Conservation (phyloP, 2,329 filamentous ascomycete species). For the Aspergillus sp. region DNA sequence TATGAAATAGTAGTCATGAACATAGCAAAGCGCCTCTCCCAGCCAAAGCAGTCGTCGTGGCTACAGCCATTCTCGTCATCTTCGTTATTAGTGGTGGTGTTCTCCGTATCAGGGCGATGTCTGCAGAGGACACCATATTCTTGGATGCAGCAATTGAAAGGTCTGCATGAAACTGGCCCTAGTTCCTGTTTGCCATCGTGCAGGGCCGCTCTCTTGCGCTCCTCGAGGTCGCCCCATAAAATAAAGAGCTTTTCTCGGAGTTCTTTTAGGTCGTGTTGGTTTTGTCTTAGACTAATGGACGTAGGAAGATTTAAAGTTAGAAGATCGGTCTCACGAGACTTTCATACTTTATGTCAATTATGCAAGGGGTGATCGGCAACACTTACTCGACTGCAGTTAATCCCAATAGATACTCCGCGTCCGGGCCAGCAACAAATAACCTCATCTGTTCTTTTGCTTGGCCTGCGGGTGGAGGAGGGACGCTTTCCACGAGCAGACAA, state of each 20-base stretch:
- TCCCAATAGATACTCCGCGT: constrained; percentile 59
- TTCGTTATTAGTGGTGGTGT: constrained; percentile 40
- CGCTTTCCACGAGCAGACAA: constrained; percentile 75
- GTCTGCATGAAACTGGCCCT: constrained; percentile 53
- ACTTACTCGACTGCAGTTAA: constrained; percentile 58
- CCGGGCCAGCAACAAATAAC: constrained; percentile 65
- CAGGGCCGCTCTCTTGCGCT: constrained; percentile 56
- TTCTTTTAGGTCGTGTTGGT: constrained; percentile 50
- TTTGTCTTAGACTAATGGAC: constrained; percentile 56
- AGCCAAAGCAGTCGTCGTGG: constrained; percentile 50
- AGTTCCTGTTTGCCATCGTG: constrained; percentile 21
- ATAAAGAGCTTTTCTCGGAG: constrained; percentile 72
- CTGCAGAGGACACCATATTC: constrained; percentile 64
- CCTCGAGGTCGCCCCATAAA: constrained; percentile 85
- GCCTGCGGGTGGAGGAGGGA: constrained; percentile 40
- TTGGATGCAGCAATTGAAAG: constrained; percentile 70
- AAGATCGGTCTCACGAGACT: background rate
- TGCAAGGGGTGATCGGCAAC: too few relatives aligned
- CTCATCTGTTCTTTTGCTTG: constrained; percentile 58
- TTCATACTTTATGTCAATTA: too few relatives aligned
- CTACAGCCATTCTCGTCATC: constrained; percentile 37
- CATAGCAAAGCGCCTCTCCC: constrained; percentile 65
- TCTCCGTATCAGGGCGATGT: constrained; percentile 39
- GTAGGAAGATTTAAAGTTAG: background rate
- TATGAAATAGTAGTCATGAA: constrained; percentile 63